Percentiles rank a stretch among this genome's conserved stretches.
Evolutionary conservation across 2,329 filamentous ascomycete species (phyloP).

Genomic region (Fusarium penzigii): DNA sequence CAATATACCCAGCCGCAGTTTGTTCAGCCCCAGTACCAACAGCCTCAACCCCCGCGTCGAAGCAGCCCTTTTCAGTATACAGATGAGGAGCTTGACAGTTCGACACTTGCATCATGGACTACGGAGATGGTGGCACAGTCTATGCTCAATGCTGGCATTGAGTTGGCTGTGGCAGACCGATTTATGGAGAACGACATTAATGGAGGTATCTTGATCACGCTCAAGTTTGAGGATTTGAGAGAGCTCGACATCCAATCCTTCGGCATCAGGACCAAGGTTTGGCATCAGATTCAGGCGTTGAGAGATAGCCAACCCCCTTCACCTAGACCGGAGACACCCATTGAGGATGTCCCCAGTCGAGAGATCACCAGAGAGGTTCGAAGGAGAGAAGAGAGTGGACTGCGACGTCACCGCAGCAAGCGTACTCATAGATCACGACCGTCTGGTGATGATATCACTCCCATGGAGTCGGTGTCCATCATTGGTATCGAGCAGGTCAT

Average conservation of each 20-base stretch:
- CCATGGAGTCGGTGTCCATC: slow-evolving; percentile 83
- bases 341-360: slow-evolving; percentile 59
- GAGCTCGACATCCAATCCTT: slow-evolving; percentile 82
- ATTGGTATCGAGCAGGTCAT: slow-evolving; percentile 89
- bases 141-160: slow-evolving; percentile 83
- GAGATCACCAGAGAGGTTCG: slow-evolving; percentile 49
- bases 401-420: slow-evolving; percentile 42
- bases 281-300: slow-evolving; percentile 75
- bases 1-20: not conserved
- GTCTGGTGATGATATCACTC: slow-evolving; percentile 67
- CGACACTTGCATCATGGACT: slow-evolving; percentile 66
- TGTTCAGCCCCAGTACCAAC: slow-evolving; percentile 10
- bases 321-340: slow-evolving; percentile 58
- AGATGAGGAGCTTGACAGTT: slow-evolving; percentile 57
- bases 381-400: slow-evolving; percentile 37
- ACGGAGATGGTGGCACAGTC: slow-evolving; percentile 79
- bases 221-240: slow-evolving; percentile 86
- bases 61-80: slow-evolving; percentile 59
- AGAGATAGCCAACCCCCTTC: slow-evolving; percentile 56
- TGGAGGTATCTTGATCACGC: slow-evolving; percentile 81
- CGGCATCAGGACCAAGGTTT: slow-evolving; percentile 75
- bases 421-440: slow-evolving; percentile 40
- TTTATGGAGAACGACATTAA: slow-evolving; percentile 94
- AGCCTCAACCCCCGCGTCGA: slow-evolving; percentile 32
- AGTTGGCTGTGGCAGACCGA: slow-evolving; percentile 73